A percentile compares a stretch with the other conserved stretches of the same genome.
phyloP scores from a whole-genome alignment of 2,329 filamentous ascomycete species.

The Corinectria fuckeliana region DNA sequence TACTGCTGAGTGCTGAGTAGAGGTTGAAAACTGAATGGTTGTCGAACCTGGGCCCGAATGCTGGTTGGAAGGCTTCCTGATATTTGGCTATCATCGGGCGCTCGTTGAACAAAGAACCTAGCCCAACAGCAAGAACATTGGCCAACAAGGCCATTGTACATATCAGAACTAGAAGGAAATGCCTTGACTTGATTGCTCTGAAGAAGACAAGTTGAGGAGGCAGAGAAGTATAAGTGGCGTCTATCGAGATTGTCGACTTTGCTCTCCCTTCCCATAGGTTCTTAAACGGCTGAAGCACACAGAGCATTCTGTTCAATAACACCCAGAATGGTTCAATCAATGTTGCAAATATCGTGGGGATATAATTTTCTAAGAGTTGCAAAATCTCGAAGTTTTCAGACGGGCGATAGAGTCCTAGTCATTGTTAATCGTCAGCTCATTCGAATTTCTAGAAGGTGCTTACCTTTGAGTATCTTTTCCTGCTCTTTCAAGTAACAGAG shows the following conservation, averaged over 20 bases:
- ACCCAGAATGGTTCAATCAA: constrained; percentile 64
- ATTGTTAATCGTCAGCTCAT: background rate
- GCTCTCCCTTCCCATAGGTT: constrained; percentile 51
- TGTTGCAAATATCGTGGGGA: constrained; percentile 61
- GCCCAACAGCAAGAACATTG: constrained; percentile 60
- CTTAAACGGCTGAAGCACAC: constrained; percentile 61
- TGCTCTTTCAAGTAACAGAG: constrained; percentile 35
- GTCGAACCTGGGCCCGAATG: constrained; percentile 25
- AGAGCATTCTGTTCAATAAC: constrained; percentile 58
- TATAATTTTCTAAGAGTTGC: constrained; percentile 53
- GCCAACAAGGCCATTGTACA: constrained; percentile 56
- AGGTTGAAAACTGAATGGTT: constrained; percentile 24
- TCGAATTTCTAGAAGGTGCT: background rate
- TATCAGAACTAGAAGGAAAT: constrained; percentile 54
- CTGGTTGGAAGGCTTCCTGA: constrained; percentile 19
- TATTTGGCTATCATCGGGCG: background rate
- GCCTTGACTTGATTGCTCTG: constrained; percentile 51
- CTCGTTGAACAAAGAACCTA: constrained; percentile 59
- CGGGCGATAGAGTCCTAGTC: constrained; percentile 41
- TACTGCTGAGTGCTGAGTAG: background rate
- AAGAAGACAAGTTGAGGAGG: constrained; percentile 60
- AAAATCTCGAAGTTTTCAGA: constrained; percentile 42
- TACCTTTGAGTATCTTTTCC: constrained; percentile 30
- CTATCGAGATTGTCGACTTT: constrained; percentile 45
- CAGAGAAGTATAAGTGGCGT: constrained; percentile 58